Percentiles rank a stretch among this genome's conserved stretches.
Conservation (phyloP, 148 eudicot species). For the Oxyria digyna region DNA sequence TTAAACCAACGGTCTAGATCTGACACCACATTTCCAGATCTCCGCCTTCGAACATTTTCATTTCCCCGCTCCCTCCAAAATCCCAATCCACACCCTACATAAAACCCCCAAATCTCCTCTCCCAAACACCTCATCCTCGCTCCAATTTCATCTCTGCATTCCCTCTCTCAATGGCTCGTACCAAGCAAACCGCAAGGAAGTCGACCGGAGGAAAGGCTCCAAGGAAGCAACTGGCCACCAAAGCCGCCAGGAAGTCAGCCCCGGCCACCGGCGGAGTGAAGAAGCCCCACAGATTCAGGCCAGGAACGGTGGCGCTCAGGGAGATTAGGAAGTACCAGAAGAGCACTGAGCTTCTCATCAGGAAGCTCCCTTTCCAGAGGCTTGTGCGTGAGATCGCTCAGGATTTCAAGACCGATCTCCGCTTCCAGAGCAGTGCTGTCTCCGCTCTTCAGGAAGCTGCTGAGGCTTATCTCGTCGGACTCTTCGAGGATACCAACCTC, state of each 20-base stretch:
- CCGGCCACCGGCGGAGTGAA: constrained; percentile 11
- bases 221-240: constrained; percentile 9
- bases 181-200: constrained; percentile 4
- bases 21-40: neutral
- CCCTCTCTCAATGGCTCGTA: neutral
- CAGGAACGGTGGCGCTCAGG: constrained; percentile 4
- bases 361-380: constrained; percentile 12
- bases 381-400: constrained; percentile 7
- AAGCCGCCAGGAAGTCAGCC: constrained; percentile 10
- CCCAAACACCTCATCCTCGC: neutral
- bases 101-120: neutral
- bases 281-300: constrained; percentile 11
- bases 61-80: constrained; percentile 5
- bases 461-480: constrained; percentile 8
- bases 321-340: constrained; percentile 11
- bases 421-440: constrained; percentile 9
- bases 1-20: neutral
- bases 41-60: neutral
- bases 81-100: neutral
- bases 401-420: constrained; percentile 12
- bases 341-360: constrained; percentile 8
- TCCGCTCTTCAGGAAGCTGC: constrained; percentile 6
- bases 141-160: neutral
- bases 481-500: constrained; percentile 8
- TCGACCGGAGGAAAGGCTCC: constrained; percentile 11